Base-by-base conservation (phyloP, 768 basidiomycete species). In the Lentinus brumalis region DNA sequence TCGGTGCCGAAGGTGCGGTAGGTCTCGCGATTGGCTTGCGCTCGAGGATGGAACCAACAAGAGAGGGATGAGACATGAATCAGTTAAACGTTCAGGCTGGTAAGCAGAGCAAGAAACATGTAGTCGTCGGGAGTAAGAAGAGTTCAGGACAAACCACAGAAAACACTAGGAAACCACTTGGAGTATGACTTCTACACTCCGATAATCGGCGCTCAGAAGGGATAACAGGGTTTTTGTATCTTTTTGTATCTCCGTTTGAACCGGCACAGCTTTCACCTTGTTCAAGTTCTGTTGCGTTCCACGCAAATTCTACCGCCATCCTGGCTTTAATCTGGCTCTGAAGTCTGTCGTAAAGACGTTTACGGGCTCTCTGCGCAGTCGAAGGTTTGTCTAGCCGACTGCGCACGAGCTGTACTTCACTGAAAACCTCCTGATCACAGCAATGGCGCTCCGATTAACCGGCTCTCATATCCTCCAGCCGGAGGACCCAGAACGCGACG, bases 41-140 rank as follows among this genome's bases (percentile, higher is more conserved):
- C 70, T 83, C 82, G 41, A 77, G 66, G 11, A 84, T 76, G 9
- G 79, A 76, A n/a, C 82, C 82, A 46, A 83, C 65, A 54, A 83
- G 66, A 35, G 72, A 66, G 35, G 47, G 29, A 31, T 56, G 55
- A 31, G 56, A 39, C 56, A 61, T 59, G 26, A n/a, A 29, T 45
- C 44, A 35, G 35, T 26, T 26, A 26, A 26, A 26, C 21, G 21
- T 26, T 26, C 21, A 26, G 21, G 21, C 21, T 26, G 21, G 21
- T 26, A 26, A 26, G 21, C 21, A 26, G 21, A 26, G 21, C 21
- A 26, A 26, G 2, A 26, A 26, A 26, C 21, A 26, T 26, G 21
- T 26, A 26, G 21, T 26, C 21, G 21, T 26, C 21, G 21, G 21
- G 21, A 26, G 21, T 26, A 26, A 26, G 21, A 26, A 26, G 21